Conservation (phyloP, 2,329 filamentous ascomycete genomes). For the Phialophora verrucosa region DNA sequence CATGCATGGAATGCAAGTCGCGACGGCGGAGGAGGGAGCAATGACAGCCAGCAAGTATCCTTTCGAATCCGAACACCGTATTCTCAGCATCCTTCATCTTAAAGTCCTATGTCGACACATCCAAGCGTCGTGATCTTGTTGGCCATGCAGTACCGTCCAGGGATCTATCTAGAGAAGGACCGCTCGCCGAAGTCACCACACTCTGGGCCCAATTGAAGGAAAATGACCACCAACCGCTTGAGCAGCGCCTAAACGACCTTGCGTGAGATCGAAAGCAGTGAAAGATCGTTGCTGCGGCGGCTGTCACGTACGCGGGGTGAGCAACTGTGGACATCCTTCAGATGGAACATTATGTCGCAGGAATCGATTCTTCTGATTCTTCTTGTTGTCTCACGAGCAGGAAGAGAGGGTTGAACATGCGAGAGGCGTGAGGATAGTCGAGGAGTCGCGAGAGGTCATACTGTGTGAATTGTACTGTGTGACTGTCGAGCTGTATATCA, state of each 20-base stretch:
- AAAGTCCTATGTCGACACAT: background rate
- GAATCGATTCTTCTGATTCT: background rate
- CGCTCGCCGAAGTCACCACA: background rate
- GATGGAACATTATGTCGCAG: background rate
- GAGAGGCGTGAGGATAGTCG: background rate
- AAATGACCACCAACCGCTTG: background rate
- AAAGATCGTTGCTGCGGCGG: background rate
- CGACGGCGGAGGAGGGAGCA: slow-evolving; percentile 9
- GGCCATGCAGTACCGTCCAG: background rate
- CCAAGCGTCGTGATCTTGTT: background rate
- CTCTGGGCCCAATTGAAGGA: background rate
- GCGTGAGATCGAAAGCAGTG: background rate
- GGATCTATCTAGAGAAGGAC: background rate
- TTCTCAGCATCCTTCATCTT: background rate
- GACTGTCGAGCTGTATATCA: no score
- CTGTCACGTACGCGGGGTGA: background rate
- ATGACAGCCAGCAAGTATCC: background rate
- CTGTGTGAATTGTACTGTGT: no score
- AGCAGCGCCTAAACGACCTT: background rate
- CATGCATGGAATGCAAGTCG: slow-evolving; percentile 16
- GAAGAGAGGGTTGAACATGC: background rate
- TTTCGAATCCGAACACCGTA: background rate
- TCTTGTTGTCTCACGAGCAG: background rate
- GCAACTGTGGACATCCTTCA: background rate
- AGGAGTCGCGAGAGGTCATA: no score